Base-by-base conservation (phyloP, 2,329 filamentous ascomycete species). In the Aspergillus transmontanensis region DNA sequence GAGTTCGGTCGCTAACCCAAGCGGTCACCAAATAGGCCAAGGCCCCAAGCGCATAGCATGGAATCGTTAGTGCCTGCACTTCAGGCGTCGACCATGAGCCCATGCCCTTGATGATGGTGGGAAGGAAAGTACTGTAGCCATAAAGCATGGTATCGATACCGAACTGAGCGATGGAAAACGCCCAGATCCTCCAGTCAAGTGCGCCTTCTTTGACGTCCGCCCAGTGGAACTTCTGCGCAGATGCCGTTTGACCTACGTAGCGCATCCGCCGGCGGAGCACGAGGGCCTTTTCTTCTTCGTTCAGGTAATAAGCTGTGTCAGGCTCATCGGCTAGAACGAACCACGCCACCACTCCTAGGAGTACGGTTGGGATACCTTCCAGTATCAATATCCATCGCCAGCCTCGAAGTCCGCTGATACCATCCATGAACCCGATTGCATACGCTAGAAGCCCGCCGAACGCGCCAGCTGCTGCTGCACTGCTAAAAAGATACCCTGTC, bases 131-230 rank as follows among this genome's bases (percentile, higher is more conserved):
- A 57, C 87, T 90, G 75, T 88, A 93, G 5, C 90, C 90, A 71
- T 94, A 94, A 0, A 94, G 82, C 86, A 93, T 90, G 1, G 89
- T 91, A 71, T 93, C 90, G 19, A 85, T 84, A 5, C 90, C 89
- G 72, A 93, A 93, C 73, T 92, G 89, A 6, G 82, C 89, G 43
- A 87, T 75, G 66, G 84, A 89, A 73, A 93, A 93, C 1, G 84
- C 78, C 83, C 88, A 92, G 28, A 92, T 86, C 73, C 90, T 93
- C 90, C 90, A 93, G 76, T 94, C 91, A 66, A 81, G 84, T 64
- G 91, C 86, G 0, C 88, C 90, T 60, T 85, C 85, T 66, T 83
- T 79, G 71, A 92, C 89, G 70, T 94, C 91, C 10, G 78, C 74
- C 77, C 84, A 86, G 67, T 87, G 82, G 67, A 88, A 86, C 32